Conservation (phyloP, 495 filamentous ascomycete species). For the Venustampulla echinocandica region DNA sequence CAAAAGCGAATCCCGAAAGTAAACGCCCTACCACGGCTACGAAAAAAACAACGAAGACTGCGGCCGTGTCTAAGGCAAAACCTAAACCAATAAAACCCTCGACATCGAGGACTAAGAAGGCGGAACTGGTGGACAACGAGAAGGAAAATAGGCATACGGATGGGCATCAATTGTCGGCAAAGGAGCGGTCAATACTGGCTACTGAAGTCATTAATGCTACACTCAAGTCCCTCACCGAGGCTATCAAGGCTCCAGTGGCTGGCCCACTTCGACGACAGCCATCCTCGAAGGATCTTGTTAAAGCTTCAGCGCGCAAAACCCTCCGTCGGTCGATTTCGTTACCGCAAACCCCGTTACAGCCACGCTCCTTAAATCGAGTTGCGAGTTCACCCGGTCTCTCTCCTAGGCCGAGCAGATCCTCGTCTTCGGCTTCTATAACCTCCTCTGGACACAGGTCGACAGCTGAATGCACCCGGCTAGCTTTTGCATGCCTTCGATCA, state of each 20-base stretch:
- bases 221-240: slow-evolving; percentile 65
- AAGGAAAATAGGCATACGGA: slow-evolving; percentile 11
- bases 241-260: slow-evolving; percentile 43
- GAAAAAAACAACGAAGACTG: slow-evolving; percentile 8
- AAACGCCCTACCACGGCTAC: background rate
- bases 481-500: slow-evolving; percentile 60
- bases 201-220: slow-evolving; percentile 75
- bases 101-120: slow-evolving; percentile 28
- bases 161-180: slow-evolving; percentile 37
- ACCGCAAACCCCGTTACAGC: slow-evolving; percentile 42
- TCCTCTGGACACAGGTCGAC: slow-evolving; percentile 31
- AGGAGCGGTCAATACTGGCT: slow-evolving; percentile 62
- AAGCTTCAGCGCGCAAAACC: slow-evolving; percentile 28
- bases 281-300: slow-evolving; percentile 25
- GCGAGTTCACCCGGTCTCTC: slow-evolving; percentile 34
- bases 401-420: slow-evolving; percentile 24
- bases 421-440: slow-evolving; percentile 27
- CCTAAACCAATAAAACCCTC: slow-evolving; percentile 25
- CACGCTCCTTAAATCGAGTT: slow-evolving; percentile 44
- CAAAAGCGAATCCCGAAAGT: slow-evolving; percentile 3
- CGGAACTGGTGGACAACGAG: slow-evolving; percentile 11
- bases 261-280: slow-evolving; percentile 19
- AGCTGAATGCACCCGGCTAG: slow-evolving; percentile 69
- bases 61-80: slow-evolving; percentile 12
- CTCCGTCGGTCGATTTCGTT: slow-evolving; percentile 38